Evolutionary conservation across 106 monocot species (phyloP).

Genomic region (Xerophyta viscosa): DNA sequence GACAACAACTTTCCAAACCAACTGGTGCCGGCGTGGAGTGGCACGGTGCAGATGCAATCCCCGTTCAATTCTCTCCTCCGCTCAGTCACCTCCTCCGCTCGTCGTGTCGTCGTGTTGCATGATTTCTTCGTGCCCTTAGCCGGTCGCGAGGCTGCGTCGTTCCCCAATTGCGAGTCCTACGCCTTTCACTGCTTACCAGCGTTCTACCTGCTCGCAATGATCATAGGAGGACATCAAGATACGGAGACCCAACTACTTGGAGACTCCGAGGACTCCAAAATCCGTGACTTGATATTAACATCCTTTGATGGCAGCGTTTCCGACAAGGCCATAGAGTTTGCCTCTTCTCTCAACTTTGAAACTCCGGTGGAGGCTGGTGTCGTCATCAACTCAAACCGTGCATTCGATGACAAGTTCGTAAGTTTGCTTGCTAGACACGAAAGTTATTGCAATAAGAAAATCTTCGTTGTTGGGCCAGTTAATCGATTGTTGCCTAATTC

Average conservation of each 20-base stretch:
- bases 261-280: neutral
- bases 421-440: conserved; percentile 15
- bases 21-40: conserved; percentile 32
- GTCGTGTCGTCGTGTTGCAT: conserved; percentile 38
- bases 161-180: conserved; percentile 26
- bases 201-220: conserved; percentile 16
- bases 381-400: conserved; percentile 23
- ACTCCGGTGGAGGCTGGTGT: conserved; percentile 12
- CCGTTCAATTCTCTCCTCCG: conserved; percentile 21
- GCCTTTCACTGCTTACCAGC: conserved; percentile 29
- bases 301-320: conserved; percentile 17
- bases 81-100: conserved; percentile 19
- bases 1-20: conserved; percentile 28
- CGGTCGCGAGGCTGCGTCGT: neutral
- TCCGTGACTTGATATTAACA: too few relatives aligned
- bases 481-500: neutral
- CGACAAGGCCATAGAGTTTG: conserved; percentile 12
- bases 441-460: neutral
- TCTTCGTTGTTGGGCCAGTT: conserved; percentile 12
- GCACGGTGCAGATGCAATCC: conserved; percentile 3
- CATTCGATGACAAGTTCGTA: conserved; percentile 24
- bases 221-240: conserved; percentile 2
- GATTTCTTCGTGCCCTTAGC: conserved; percentile 44
- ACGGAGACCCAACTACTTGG: too few relatives aligned
- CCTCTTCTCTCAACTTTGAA: neutral